Evolutionary conservation across 2,329 filamentous ascomycete genomes (phyloP), one percentile per base, ranked within the genome.

Genomic region (Cadophora luteo-olivacea): DNA sequence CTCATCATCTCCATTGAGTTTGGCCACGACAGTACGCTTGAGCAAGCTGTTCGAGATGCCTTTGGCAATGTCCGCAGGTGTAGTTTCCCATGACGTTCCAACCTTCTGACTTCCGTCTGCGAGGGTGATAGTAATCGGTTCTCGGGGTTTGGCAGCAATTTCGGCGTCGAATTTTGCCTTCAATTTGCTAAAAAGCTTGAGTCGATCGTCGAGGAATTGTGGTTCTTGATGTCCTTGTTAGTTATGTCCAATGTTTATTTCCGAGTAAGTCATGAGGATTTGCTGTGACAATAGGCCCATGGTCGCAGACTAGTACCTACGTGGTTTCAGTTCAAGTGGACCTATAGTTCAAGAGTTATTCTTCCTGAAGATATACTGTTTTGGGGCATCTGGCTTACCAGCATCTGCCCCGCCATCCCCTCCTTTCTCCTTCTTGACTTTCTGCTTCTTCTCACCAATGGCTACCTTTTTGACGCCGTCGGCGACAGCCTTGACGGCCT

Each of bases 41-140:
- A 88, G 92, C 76, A 92, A 87, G 78, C 89, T 96, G 87, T 92
- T 97, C 82, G 85, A 94, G 80, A 94, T 97, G 76, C 85, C 87
- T 81, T 88, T 92, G 72, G 89, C 88, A 80, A 97, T 90, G 76
- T 90, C 86, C 55, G 86, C 91, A 6, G 96, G 96, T 19, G 94
- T 97, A 74, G 94, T 97, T 83, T 97, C 93, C 91, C 92, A 98
- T 61, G 94, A 90, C 73, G 91, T 95, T 71, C 92, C 96, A 72
- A 87, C 81, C 77, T 90, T 87, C 75, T 89, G 82, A 75, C 87
- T 89, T 72, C 92, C 92, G 80, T 93, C 90, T 72, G 87, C 87
- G 71, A 96, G 85, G 61, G 90, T 91, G 76, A 95, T 86, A 68
- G 85, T 88, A 79, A 95, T 95, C 72, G 89, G 84, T 77, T 92